Conservation (phyloP, 129 eudicot genomes). For the Deinandra increscens region DNA sequence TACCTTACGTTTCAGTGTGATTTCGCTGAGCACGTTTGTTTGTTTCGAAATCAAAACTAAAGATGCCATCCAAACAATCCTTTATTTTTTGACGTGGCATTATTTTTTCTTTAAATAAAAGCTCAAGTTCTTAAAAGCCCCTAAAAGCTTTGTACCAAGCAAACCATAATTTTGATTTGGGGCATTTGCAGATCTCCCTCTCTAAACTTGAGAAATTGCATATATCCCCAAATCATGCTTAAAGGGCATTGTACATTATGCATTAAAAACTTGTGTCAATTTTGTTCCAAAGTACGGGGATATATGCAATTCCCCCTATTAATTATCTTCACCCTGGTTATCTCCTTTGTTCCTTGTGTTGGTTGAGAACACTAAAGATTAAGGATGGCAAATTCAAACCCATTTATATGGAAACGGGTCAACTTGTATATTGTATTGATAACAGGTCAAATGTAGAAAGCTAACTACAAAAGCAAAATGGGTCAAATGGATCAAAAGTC, state of each 20-base stretch:
- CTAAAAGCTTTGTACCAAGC: background rate
- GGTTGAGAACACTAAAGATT: constrained; percentile 5
- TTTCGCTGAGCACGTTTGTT: no score
- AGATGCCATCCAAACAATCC: background rate
- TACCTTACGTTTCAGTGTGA: no score
- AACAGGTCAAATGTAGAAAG: constrained; percentile 3
- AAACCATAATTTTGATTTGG: background rate
- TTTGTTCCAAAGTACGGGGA: no score
- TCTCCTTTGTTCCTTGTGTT: background rate
- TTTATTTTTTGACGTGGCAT: no score
- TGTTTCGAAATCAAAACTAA: background rate
- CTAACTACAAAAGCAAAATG: background rate
- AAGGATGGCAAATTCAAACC: background rate
- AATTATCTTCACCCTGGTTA: background rate
- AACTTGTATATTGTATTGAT: background rate
- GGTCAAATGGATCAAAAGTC: background rate
- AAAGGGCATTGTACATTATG: no score
- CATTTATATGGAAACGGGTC: background rate
- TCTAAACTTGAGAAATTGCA: no score
- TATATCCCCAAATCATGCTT: no score
- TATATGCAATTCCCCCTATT: no score
- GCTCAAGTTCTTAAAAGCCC: no score
- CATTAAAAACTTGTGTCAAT: no score
- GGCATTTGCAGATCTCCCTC: no score
- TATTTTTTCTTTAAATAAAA: no score